Evolutionary conservation across 2,329 filamentous ascomycete species (phyloP).

Genomic region (Claviceps sorghi): DNA sequence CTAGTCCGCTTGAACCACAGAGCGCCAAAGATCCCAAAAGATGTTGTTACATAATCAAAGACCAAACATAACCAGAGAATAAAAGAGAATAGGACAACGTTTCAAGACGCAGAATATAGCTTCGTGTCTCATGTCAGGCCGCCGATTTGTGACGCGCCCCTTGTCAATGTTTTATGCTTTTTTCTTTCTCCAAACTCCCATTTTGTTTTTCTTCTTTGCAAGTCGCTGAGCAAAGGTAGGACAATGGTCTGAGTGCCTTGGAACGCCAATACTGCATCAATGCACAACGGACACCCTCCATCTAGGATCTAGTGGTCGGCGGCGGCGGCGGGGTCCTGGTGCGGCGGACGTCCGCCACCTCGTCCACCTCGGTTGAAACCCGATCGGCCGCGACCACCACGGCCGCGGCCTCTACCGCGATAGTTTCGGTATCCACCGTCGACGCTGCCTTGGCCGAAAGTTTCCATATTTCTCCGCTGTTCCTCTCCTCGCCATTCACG

Average conservation of each 20-base stretch:
- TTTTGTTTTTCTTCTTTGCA: not conserved
- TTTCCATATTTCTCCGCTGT: conserved; percentile 91
- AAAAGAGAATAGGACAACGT: not conserved
- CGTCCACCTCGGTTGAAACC: conserved; percentile 26
- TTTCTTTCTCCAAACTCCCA: not conserved
- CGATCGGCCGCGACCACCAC: conserved; percentile 37
- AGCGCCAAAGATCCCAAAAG: conserved; percentile 5
- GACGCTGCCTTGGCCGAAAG: conserved; percentile 91
- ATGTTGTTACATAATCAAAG: conserved; percentile 19
- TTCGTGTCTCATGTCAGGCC: not conserved
- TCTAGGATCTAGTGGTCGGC: conserved; percentile 12
- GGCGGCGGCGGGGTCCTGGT: conserved; percentile 13
- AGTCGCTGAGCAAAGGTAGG: not conserved
- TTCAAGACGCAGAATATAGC: not conserved
- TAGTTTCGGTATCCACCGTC: conserved; percentile 67
- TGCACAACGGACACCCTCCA: not conserved
- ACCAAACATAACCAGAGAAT: not conserved
- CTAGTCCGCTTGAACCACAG: conserved; percentile 4
- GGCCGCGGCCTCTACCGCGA: conserved; percentile 64
- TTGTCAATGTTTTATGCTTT: not conserved
- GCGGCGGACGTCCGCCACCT: conserved; percentile 21
- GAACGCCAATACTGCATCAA: not conserved
- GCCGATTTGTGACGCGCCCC: not conserved
- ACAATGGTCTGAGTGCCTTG: not conserved
- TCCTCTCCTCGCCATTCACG: conserved; percentile 86